Evolutionary conservation across 192 early-diverging fungal species (phyloP), one percentile per base, ranked within the genome.

Genomic region (Allomyces macrogynus): DNA sequence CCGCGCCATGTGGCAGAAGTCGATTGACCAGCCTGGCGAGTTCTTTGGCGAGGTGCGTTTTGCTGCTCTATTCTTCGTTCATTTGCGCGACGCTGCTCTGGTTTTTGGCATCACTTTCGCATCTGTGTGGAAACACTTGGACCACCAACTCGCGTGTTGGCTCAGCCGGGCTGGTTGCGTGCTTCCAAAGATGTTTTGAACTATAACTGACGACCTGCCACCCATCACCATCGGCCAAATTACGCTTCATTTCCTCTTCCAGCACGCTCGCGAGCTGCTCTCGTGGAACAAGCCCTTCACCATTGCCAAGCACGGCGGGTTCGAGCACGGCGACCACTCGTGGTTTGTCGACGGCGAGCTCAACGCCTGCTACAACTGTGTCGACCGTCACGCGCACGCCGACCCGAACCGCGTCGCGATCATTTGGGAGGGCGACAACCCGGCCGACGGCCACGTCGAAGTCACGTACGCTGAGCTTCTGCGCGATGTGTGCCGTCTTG

Each of bases 261-360:
- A 87, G 87, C 40, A 86, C 43, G 94, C 90, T 10, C 79, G 75
- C 44, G 86, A 93, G 61, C 70, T 87, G 42, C 73, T 97, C 67
- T 74, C 77, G 57, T 97, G 93, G 93, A 75, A 77, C 70, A 80
- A 78, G 70, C 87, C 88, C 61, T 93, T 93, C 74, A 73, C 78
- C 64, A 80, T 77, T 25, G 86, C 89, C 65, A 67, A 70, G 24
- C 75, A 80, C 54, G 91, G 93, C 27, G 76, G 75, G 61, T 88
- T 95, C 69, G 72, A 83, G 26, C 77, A 86, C 60, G 94, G 94
- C 63, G 85, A 97, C 74, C 82, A 89, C 67, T 83, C 90, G 40
- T 97, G 94, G 94, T 97, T 97, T 78, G 75, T 81, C 40, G 87
- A 88, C 68, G 94, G 94, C 57, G 74, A 87, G 69, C 78, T 97